Evolutionary conservation across 2,329 filamentous ascomycete genomes (phyloP), one percentile per base, ranked within the genome.

Genomic region (Exophiala calicioides): DNA sequence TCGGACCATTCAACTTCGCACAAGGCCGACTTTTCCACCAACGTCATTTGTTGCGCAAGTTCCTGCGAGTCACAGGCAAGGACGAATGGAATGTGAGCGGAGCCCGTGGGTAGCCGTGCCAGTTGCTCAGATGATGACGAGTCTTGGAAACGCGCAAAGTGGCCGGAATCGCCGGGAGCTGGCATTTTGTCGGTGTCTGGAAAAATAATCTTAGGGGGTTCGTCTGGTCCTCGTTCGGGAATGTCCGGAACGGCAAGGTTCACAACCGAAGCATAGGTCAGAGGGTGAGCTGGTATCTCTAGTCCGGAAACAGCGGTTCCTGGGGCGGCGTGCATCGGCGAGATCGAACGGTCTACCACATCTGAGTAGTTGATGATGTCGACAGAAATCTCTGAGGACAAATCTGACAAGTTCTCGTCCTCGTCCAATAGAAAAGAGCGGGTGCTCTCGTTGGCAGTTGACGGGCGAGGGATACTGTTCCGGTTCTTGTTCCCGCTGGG

Each of bases 1-100:
- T 84, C 81, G 57, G 77, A 79, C 81, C 81, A 85, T 58, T 84
- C 80, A 44, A 85, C 76, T 57, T 84, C 81, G 50, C 80, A 80
- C 19, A 85, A 64, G 1, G 81, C 81, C 41, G 82, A 81, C 63
- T 82, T 81, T 58, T 85, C 81, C 32, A 85, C 75, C 50, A 85
- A 68, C 1, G 80, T 84, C 48, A 85, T 73, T 59, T 85, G 81
- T 59, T 84, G 75, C 2, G 81, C 80, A 41, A 85, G 70, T 3
- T 75, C 61, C 47, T 79, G 74, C 2, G 81, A 81, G 57, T 81
- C 78, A 47, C 78, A 82, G 1, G 79, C 77, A n/a, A 85, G 69
- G 20, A 84, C 67, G 58, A 84, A 85, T 0, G 81, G 80, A 16
- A 82, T 65, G 61, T 85, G 81, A 6, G 69, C 62, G 20, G 62